A percentile compares a stretch with the other conserved stretches of the same genome.
Evolutionary conservation across 1,284 basidiomycete genomes (phyloP).

Genomic region (Erythrobasidium hasegawianum): DNA sequence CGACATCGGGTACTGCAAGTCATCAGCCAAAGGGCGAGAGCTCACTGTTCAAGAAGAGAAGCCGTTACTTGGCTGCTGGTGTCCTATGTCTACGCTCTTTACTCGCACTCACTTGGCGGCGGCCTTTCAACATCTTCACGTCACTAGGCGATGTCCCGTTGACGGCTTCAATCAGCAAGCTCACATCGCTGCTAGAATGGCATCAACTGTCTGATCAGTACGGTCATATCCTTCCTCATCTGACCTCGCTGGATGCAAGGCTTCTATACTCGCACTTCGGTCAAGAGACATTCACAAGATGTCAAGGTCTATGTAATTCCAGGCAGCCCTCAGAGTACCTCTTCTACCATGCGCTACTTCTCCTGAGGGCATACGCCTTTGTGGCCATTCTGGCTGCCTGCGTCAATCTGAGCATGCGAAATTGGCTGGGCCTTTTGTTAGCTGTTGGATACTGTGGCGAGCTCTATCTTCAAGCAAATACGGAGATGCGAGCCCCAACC

Average conservation of each 20-base stretch:
- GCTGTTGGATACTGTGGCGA: constrained; percentile 9
- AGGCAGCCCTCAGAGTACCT: constrained; percentile 9
- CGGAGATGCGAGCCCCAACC: constrained; percentile 7
- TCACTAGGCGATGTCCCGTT: constrained; percentile 17
- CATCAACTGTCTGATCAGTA: constrained; percentile 10
- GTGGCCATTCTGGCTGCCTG: not conserved
- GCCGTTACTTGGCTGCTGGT: not conserved
- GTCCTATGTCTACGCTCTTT: constrained; percentile 4
- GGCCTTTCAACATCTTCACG: constrained; percentile 29
- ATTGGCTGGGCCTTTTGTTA: not conserved
- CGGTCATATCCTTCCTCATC: constrained; percentile 5
- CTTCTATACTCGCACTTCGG: constrained; percentile 28
- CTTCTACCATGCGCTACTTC: not conserved
- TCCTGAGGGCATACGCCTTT: not conserved
- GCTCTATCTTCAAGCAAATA: constrained; percentile 10
- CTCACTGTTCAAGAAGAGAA: not conserved
- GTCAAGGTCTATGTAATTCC: constrained; percentile 7
- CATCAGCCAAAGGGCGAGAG: not conserved
- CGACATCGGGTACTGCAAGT: not conserved
- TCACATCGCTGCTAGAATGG: constrained; percentile 16
- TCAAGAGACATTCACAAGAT: constrained; percentile 16
- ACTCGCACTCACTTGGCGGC: not conserved
- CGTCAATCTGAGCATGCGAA: constrained; percentile 11
- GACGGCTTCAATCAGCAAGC: constrained; percentile 10
- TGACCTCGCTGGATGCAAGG: constrained; percentile 25